These are phyloP conservation scores for Parasitella parasitica DNA, from an alignment of 371 early-diverging fungal species.

Conservation along the genomic window DNA sequence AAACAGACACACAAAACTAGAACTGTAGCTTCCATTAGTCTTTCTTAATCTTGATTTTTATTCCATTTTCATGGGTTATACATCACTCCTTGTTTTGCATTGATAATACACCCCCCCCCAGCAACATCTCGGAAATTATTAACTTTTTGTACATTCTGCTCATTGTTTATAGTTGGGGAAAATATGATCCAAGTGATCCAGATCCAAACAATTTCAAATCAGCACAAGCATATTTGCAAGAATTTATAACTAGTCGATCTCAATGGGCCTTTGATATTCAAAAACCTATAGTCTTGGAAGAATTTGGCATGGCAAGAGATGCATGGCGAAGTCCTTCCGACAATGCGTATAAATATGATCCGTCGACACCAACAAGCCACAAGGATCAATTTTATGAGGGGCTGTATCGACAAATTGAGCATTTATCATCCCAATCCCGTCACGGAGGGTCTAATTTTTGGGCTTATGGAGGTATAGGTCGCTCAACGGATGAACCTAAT, in stretches of 20 bases:
- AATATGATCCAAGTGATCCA: slow-evolving; percentile 44
- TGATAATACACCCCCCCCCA: not conserved
- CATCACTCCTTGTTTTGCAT: not conserved
- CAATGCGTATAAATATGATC: slow-evolving; percentile 36
- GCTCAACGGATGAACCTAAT: slow-evolving; percentile 37
- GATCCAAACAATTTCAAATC: not conserved
- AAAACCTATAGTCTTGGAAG: slow-evolving; percentile 58
- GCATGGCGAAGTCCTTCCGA: slow-evolving; percentile 36
- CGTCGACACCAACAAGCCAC: slow-evolving; percentile 45
- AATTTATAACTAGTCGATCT: slow-evolving; percentile 28
- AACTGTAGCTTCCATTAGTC: too few species aligned
- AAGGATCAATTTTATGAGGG: slow-evolving; percentile 47
- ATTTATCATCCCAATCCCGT: slow-evolving; percentile 18
- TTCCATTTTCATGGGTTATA: not conserved
- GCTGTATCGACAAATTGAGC: slow-evolving; percentile 36
- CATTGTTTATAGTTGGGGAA: slow-evolving; percentile 38
- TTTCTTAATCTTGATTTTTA: not conserved
- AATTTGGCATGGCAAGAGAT: slow-evolving; percentile 61
- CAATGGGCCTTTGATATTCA: slow-evolving; percentile 42
- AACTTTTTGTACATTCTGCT: not conserved
- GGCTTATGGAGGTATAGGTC: slow-evolving; percentile 48
- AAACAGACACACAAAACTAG: too few species aligned
- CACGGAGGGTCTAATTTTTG: slow-evolving; percentile 41
- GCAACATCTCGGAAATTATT: slow-evolving; percentile 1
- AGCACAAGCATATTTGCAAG: slow-evolving; percentile 23